These are phyloP conservation scores for Candida montana DNA, from an alignment of 805 yeast species.

Conservation along the genomic window DNA sequence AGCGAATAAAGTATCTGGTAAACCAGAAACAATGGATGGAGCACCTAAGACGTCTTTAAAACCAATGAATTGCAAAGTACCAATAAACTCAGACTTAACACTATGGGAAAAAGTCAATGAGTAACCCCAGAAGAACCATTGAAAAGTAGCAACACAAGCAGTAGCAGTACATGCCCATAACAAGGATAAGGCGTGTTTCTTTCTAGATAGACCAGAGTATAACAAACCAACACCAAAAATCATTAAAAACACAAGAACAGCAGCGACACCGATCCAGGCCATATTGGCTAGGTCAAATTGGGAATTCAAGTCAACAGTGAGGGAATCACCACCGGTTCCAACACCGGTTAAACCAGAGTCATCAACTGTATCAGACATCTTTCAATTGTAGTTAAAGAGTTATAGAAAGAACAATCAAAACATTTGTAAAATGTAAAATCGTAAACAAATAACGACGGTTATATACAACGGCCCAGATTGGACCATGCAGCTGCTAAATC, in stretches of 20 bases:
- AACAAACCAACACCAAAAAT: constrained; percentile 91
- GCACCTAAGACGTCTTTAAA: constrained; percentile 77
- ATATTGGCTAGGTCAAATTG: constrained; percentile 70
- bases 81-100: constrained; percentile 60
- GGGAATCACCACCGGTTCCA: constrained; percentile 77
- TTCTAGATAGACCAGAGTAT: constrained; percentile 90
- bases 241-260: constrained; percentile 88
- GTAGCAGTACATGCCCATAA: constrained; percentile 93
- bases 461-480: background rate
- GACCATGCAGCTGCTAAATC: no score
- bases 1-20: constrained; percentile 86
- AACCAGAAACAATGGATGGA: constrained; percentile 54
- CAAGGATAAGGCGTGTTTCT: constrained; percentile 89
- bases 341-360: constrained; percentile 41
- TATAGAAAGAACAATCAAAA: background rate
- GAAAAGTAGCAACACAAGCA: constrained; percentile 74
- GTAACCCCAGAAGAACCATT: constrained; percentile 99
- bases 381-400: background rate
- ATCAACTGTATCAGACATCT: constrained; percentile 1
- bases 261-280: constrained; percentile 77
- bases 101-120: constrained; percentile 76
- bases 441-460: background rate
- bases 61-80: constrained; percentile 75
- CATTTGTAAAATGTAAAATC: background rate
- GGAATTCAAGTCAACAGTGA: constrained; percentile 63